A percentile compares a stretch with the other conserved stretches of the same genome.
Conservation (phyloP, 345 rosid species). For the Ricinus communis region DNA sequence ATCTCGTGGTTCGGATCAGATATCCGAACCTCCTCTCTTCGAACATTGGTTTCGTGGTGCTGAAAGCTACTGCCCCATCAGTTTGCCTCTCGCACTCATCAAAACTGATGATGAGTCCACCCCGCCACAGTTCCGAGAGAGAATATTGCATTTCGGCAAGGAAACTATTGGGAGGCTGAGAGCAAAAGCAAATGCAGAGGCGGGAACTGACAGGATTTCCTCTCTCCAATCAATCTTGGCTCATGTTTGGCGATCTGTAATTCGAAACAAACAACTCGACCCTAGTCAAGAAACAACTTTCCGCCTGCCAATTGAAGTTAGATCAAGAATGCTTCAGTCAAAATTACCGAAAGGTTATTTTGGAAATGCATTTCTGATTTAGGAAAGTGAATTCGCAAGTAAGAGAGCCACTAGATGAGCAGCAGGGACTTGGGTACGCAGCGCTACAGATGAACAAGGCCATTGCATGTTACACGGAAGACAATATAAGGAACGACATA, state of each 20-base stretch:
- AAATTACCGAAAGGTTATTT: slow-evolving; percentile 13
- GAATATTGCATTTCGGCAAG: slow-evolving; percentile 18
- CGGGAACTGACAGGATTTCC: slow-evolving; percentile 13
- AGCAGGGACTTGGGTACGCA: slow-evolving; percentile 20
- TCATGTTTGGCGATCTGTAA: slow-evolving; percentile 22
- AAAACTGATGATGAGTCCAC: not conserved
- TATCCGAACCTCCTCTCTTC: slow-evolving; percentile 21
- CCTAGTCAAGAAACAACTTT: not conserved
- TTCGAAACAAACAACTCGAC: not conserved
- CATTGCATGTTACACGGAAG: slow-evolving; percentile 16
- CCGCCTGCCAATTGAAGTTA: not conserved
- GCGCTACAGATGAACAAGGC: slow-evolving; percentile 20
- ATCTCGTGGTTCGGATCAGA: slow-evolving; percentile 16
- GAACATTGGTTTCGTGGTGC: slow-evolving; percentile 35
- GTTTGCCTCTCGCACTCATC: slow-evolving; percentile 23
- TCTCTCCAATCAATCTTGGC: slow-evolving; percentile 30
- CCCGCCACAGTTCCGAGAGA: not conserved
- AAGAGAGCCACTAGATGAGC: slow-evolving; percentile 10
- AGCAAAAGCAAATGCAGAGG: slow-evolving; percentile 14
- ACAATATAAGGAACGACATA: not conserved
- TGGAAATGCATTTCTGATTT: slow-evolving; percentile 5
- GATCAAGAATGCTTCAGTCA: slow-evolving; percentile 19
- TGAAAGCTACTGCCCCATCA: slow-evolving; percentile 25
- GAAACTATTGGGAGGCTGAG: slow-evolving; percentile 11
- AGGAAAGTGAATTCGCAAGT: not conserved